A percentile compares a stretch with the other conserved stretches of the same genome.
These are phyloP conservation scores for Rhizopus microsporus DNA, from an alignment of 371 early-diverging fungal species.

Conservation along the genomic window DNA sequence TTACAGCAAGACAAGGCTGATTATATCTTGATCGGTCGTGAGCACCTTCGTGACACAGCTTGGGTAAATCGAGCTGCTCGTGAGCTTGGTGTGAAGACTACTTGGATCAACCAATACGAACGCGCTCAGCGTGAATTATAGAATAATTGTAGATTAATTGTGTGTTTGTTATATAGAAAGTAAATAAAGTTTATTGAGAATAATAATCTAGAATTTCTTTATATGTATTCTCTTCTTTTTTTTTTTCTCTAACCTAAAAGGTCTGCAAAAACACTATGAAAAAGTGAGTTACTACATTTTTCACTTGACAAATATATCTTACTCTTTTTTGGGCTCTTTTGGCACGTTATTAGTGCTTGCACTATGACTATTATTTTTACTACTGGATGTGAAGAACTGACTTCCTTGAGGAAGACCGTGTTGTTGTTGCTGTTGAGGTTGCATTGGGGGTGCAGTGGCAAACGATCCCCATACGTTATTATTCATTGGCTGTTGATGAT, in stretches of 20 bases:
- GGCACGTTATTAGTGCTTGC: neutral
- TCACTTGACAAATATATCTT: conserved; percentile 7
- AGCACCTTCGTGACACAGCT: no score
- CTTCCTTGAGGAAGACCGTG: conserved; percentile 43
- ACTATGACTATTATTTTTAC: neutral
- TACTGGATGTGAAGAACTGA: conserved; percentile 34
- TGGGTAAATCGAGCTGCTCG: no score
- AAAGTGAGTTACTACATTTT: neutral
- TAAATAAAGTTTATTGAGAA: no score
- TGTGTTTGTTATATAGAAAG: no score
- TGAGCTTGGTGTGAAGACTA: no score
- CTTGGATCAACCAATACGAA: no score
- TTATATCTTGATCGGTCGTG: no score
- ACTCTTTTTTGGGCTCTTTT: conserved; percentile 32
- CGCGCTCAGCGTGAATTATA: no score
- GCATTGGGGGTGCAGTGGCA: conserved; percentile 17
- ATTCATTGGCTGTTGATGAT: neutral
- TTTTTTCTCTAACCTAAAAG: conserved; percentile 31
- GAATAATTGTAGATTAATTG: no score
- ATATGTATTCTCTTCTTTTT: neutral
- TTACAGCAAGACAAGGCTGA: no score
- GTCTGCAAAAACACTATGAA: conserved; percentile 47
- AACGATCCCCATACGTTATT: conserved; percentile 23
- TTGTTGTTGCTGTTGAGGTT: conserved; percentile 17
- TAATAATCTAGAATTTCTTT: neutral